Percentiles rank a stretch among this genome's conserved stretches.
These are phyloP conservation scores for Evernia prunastri DNA, from an alignment of 495 filamentous ascomycete genomes.

Conservation along the genomic window DNA sequence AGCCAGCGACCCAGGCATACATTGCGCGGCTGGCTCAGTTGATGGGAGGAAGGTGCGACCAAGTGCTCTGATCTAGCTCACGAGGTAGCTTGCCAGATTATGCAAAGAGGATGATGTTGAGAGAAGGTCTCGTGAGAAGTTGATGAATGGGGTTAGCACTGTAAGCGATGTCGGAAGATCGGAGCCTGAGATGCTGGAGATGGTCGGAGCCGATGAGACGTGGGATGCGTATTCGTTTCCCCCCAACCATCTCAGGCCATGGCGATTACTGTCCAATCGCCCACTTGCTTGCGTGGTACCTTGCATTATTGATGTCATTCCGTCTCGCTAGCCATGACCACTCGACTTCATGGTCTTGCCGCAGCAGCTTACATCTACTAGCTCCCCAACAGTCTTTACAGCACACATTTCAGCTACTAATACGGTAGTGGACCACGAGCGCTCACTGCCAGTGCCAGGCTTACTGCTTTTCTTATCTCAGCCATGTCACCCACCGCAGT, in stretches of 20 bases:
- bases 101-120: neutral
- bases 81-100: neutral
- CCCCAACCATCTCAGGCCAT: conserved; percentile 9
- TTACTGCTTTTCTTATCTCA: neutral
- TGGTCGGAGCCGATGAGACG: conserved; percentile 2
- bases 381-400: conserved; percentile 22
- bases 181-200: conserved; percentile 1
- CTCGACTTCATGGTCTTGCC: conserved; percentile 7
- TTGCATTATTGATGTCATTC: conserved; percentile 12
- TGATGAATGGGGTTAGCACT: neutral
- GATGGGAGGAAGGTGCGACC: neutral
- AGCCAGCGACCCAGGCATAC: conserved; percentile 16
- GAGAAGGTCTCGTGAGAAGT: neutral
- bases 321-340: conserved; percentile 14
- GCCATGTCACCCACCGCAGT: conserved; percentile 28
- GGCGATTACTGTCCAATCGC: conserved; percentile 6
- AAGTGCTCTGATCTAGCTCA: neutral
- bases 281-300: conserved; percentile 4
- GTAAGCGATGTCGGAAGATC: neutral
- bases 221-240: neutral
- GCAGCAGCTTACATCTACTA: conserved; percentile 13
- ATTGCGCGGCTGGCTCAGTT: conserved; percentile 4
- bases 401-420: neutral
- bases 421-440: neutral
- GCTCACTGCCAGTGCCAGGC: neutral